These are phyloP conservation scores for Tetradesmus obliquus DNA, from an alignment of 139 green algal species.

Conservation along the genomic window DNA sequence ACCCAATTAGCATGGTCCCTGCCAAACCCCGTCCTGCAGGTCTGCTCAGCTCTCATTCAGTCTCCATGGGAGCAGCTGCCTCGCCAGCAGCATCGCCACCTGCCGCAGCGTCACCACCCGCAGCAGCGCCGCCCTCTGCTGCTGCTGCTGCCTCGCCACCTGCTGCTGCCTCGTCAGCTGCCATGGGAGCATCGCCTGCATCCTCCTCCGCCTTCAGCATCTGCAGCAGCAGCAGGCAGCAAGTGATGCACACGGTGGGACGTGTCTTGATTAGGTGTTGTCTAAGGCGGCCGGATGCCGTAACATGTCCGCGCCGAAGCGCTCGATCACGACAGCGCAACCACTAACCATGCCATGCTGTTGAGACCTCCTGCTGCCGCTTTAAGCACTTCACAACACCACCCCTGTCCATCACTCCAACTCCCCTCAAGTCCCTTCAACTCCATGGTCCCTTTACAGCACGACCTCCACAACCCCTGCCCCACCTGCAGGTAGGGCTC, in stretches of 20 bases:
- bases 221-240: slow-evolving; percentile 8
- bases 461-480: not conserved
- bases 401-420: too few species aligned
- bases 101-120: not conserved
- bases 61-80: slow-evolving; percentile 45
- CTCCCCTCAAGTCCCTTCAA: too few species aligned
- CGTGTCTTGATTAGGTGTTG: too few species aligned
- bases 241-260: not conserved
- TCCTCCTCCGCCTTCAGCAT: slow-evolving; percentile 50
- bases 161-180: slow-evolving; percentile 34
- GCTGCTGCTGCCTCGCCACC: not conserved
- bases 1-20: too few species aligned
- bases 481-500: slow-evolving; percentile 62
- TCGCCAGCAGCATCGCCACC: slow-evolving; percentile 8
- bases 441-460: too few species aligned
- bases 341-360: too few species aligned
- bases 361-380: too few species aligned
- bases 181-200: slow-evolving; percentile 41
- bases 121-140: slow-evolving; percentile 20
- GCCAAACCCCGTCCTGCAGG: not conserved
- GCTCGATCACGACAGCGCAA: too few species aligned
- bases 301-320: too few species aligned
- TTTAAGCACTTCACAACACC: too few species aligned
- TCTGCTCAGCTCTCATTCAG: slow-evolving; percentile 5
- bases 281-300: too few species aligned